Percentiles rank a stretch among this genome's conserved stretches.
Conservation (phyloP, 495 filamentous ascomycete species). For the Penicillium fimorum region DNA sequence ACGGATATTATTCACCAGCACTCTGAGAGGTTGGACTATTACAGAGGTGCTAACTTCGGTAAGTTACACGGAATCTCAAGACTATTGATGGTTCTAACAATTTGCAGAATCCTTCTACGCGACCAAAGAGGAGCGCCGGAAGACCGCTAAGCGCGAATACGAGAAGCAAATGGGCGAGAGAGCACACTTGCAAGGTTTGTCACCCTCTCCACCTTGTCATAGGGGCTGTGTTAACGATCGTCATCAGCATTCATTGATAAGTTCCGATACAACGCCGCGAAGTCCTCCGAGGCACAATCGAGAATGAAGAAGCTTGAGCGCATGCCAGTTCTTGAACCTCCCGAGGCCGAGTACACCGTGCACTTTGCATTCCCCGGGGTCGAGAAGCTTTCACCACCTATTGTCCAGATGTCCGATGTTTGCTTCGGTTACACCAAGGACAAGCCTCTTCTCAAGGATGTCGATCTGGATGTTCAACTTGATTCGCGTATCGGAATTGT, state of each 20-base stretch:
- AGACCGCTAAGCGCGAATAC: conserved; percentile 95
- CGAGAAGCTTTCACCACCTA: conserved; percentile 94
- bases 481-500: conserved; percentile 98
- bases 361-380: conserved; percentile 98
- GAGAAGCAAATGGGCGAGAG: conserved; percentile 96
- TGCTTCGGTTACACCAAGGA: conserved; percentile 85
- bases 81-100: conserved; percentile 17
- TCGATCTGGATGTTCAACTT: conserved; percentile 95
- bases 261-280: conserved; percentile 99
- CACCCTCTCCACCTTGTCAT: not conserved
- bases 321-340: conserved; percentile 87
- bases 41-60: conserved; percentile 93
- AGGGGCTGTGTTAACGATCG: conserved; percentile 9
- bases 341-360: conserved; percentile 92
- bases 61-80: conserved; percentile 16
- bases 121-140: conserved; percentile 93
- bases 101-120: conserved; percentile 88
- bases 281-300: conserved; percentile 96
- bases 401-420: conserved; percentile 94
- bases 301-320: conserved; percentile 98
- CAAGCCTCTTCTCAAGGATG: conserved; percentile 74
- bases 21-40: conserved; percentile 95
- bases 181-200: conserved; percentile 72
- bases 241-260: conserved; percentile 92
- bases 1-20: conserved; percentile 99